phyloP scores from a whole-genome alignment of 2,329 filamentous ascomycete genomes.

The Ophiostoma himal-ulmi region DNA sequence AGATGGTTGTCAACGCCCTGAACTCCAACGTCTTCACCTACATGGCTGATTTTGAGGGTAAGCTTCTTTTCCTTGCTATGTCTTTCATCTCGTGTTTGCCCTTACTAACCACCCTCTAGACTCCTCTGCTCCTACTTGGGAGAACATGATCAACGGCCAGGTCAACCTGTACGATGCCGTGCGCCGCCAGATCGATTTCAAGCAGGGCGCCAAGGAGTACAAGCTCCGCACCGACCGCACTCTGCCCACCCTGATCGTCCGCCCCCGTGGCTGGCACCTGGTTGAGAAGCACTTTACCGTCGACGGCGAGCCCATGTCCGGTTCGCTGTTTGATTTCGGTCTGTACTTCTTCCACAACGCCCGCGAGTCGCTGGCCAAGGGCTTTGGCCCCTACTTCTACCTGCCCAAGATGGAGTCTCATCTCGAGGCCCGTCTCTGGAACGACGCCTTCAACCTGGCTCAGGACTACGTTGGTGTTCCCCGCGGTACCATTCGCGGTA shows the following conservation, averaged over 20 bases:
- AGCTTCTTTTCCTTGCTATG: conserved; percentile 48
- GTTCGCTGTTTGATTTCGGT: conserved; percentile 90
- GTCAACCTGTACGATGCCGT: conserved; percentile 96
- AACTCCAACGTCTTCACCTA: conserved; percentile 98
- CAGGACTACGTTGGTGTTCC: conserved; percentile 90
- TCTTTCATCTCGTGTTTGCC: too few relatives aligned
- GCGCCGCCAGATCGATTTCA: conserved; percentile 91
- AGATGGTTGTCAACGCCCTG: conserved; percentile 97
- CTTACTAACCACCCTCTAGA: conserved; percentile 47
- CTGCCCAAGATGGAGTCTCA: conserved; percentile 98
- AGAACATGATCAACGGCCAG: conserved; percentile 98
- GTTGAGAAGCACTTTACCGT: conserved; percentile 98
- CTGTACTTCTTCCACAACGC: conserved; percentile 99
- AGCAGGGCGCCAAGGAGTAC: conserved; percentile 91
- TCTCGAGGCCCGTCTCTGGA: conserved; percentile 95
- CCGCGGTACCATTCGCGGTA: conserved; percentile 87
- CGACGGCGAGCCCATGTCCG: conserved; percentile 90
- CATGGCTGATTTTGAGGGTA: conserved; percentile 89
- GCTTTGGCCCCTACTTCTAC: conserved; percentile 93
- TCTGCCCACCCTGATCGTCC: conserved; percentile 83
- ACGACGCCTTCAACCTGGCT: conserved; percentile 91
- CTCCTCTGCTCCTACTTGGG: conserved; percentile 93
- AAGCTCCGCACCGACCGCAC: conserved; percentile 88
- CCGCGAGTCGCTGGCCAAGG: conserved; percentile 74
- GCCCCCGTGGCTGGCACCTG: conserved; percentile 94